Conservation (phyloP, 306 rosid genomes). For the Fragaria vesca region DNA sequence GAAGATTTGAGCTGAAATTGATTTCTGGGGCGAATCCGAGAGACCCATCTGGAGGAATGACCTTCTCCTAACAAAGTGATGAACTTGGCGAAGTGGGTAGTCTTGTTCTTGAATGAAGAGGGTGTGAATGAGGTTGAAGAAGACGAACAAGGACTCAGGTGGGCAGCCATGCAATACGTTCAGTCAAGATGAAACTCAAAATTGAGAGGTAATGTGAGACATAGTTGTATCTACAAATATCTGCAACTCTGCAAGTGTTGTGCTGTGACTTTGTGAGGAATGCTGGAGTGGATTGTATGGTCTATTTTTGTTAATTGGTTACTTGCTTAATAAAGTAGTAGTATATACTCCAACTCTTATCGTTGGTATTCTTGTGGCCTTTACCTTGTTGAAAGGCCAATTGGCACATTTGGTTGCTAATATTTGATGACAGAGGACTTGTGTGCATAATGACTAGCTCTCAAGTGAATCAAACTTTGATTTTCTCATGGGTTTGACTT, state of each 20-base stretch:
- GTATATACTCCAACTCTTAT: not conserved
- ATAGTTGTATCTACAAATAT: not conserved
- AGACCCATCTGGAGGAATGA: constrained; percentile 34
- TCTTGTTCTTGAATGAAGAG: constrained; percentile 42
- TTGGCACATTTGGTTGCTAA: not conserved
- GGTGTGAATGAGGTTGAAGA: constrained; percentile 41
- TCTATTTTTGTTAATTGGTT: not conserved
- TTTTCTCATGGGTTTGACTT: not conserved
- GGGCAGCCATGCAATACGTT: constrained; percentile 54
- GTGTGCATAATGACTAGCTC: not conserved
- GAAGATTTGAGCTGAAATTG: constrained; percentile 71
- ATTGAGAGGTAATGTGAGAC: constrained; percentile 13
- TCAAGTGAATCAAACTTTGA: not conserved
- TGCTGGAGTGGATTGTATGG: not conserved
- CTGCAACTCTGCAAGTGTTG: not conserved
- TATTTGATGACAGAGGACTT: not conserved
- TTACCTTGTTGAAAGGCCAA: not conserved
- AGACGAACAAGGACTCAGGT: constrained; percentile 38
- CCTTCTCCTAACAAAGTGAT: constrained; percentile 28
- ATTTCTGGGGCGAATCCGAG: constrained; percentile 37
- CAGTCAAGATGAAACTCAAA: constrained; percentile 12
- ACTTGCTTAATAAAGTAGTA: not conserved
- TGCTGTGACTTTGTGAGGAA: not conserved
- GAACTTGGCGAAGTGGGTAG: constrained; percentile 31
- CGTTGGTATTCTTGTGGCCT: not conserved